phyloP scores from a whole-genome alignment of 2,329 filamentous ascomycete species.

The Sporothrix luriei region DNA sequence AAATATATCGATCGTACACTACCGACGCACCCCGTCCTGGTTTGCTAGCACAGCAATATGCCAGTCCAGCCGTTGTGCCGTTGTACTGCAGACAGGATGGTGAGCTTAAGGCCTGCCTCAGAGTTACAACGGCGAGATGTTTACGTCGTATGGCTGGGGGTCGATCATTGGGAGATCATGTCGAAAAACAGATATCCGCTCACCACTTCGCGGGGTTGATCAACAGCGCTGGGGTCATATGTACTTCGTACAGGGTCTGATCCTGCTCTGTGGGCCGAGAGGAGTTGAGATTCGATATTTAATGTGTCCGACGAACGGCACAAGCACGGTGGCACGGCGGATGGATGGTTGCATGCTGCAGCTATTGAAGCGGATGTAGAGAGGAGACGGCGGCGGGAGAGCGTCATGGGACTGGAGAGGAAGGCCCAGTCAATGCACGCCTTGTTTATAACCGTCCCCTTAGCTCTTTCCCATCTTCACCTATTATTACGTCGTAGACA shows the following conservation, averaged over 20 bases:
- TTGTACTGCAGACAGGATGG: background rate
- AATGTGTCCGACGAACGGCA: background rate
- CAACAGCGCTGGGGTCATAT: background rate
- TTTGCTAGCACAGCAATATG: background rate
- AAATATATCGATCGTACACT: constrained; percentile 2
- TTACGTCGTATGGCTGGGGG: background rate
- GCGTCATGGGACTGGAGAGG: constrained; percentile 3
- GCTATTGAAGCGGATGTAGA: background rate
- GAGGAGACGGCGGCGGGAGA: constrained; percentile 7
- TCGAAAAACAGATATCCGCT: background rate
- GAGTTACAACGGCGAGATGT: background rate
- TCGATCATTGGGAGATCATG: constrained; percentile 13
- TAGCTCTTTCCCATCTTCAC: constrained; percentile 3
- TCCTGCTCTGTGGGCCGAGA: background rate
- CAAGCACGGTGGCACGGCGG: constrained; percentile 3
- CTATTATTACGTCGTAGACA: background rate
- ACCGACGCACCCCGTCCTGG: background rate
- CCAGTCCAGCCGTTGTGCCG: background rate
- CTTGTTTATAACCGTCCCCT: background rate
- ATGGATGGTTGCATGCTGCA: constrained; percentile 2
- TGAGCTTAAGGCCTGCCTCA: background rate
- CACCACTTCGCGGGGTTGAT: constrained; percentile 4
- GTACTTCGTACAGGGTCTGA: constrained; percentile 3
- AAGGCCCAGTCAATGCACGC: background rate
- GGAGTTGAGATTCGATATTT: background rate